phyloP scores from a whole-genome alignment of 2,329 filamentous ascomycete genomes.

The Colletotrichum godetiae region DNA sequence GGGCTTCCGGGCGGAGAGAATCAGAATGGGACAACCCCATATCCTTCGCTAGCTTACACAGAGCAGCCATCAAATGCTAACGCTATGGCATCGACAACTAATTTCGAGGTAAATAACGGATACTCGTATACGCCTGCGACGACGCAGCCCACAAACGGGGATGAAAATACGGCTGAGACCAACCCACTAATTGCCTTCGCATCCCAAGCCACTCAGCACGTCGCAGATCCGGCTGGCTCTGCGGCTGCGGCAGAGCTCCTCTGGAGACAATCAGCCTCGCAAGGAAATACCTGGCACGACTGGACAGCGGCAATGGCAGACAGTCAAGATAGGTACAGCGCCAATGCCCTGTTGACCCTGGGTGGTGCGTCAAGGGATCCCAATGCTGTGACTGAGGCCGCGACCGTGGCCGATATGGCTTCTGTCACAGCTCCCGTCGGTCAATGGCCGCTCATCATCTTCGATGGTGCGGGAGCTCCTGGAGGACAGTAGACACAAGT shows the following conservation, averaged over 20 bases:
- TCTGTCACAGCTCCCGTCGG: constrained; percentile 22
- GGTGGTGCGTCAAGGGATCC: constrained; percentile 43
- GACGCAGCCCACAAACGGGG: constrained; percentile 28
- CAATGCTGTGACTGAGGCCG: constrained; percentile 26
- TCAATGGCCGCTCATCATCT: constrained; percentile 32
- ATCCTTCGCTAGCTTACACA: constrained; percentile 45
- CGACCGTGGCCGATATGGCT: constrained; percentile 29
- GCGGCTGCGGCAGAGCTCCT: constrained; percentile 44
- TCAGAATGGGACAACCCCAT: constrained; percentile 44
- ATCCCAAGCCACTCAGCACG: constrained; percentile 51
- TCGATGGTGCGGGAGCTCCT: constrained; percentile 9
- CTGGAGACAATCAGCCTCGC: constrained; percentile 43
- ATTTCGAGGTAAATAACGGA: constrained; percentile 22
- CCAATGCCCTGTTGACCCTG: constrained; percentile 60
- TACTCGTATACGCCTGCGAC: constrained; percentile 26
- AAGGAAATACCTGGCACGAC: constrained; percentile 63
- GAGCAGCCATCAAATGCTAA: constrained; percentile 40
- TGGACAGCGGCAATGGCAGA: constrained; percentile 65
- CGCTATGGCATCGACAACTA: constrained; percentile 35
- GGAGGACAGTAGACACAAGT: constrained; percentile 11
- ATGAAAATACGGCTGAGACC: constrained; percentile 41
- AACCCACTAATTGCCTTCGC: constrained; percentile 54
- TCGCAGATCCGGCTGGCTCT: constrained; percentile 38
- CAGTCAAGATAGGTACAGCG: constrained; percentile 61
- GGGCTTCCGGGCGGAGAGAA: background rate